Percentiles rank a stretch among this genome's conserved stretches.
Evolutionary conservation across 345 rosid genomes (phyloP).

Genomic region (Eucalyptus coolabah): DNA sequence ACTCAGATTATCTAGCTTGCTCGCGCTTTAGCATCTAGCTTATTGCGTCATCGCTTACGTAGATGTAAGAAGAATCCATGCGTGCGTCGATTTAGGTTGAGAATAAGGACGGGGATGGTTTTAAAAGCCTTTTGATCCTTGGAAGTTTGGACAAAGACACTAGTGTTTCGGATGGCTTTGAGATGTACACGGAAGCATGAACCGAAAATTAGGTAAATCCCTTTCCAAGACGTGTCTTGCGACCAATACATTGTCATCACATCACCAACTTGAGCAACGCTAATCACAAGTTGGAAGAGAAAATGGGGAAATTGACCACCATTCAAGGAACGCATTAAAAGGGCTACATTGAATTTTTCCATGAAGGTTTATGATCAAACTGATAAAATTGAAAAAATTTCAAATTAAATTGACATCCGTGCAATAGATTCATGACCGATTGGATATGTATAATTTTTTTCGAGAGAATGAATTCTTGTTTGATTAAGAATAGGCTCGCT

Average conservation of each 20-base stretch:
- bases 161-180: not conserved
- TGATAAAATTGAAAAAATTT: not conserved
- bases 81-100: not conserved
- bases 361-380: not conserved
- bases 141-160: not conserved
- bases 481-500: not conserved
- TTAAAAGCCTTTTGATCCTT: not conserved
- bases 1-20: not conserved
- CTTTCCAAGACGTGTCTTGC: not conserved
- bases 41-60: not conserved
- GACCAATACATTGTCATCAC: not conserved
- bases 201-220: not conserved
- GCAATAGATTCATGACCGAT: not conserved
- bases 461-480: not conserved
- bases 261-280: not conserved
- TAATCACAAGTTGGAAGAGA: not conserved
- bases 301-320: not conserved
- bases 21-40: not conserved
- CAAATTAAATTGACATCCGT: fast-evolving
- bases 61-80: not conserved
- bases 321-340: not conserved
- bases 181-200: not conserved
- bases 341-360: not conserved
- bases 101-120: not conserved
- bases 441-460: not conserved